Base-by-base conservation (phyloP, 2,329 filamentous ascomycete genomes). In the Fonsecaea monophora region DNA sequence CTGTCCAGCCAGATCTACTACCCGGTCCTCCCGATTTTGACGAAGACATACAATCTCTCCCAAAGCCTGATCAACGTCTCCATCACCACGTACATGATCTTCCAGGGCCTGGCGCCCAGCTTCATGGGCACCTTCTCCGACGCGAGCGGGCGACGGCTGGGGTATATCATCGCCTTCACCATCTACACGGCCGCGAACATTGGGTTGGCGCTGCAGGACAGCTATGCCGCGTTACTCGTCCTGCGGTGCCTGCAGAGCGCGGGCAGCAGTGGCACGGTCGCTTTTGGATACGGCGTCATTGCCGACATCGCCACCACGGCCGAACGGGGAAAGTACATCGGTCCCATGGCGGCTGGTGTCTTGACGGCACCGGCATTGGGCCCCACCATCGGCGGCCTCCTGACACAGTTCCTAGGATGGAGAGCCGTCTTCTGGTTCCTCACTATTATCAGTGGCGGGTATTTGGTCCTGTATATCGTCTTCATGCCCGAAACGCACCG, bases 381-480 rank as follows among this genome's bases (percentile, higher is more conserved):
- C 0, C 84, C 85, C 0, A 78, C 84, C 0, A 79, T 86, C 30
- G 84, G 84, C 0, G 85, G 84, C 7, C 73, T 81, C 0, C 68
- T 86, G 0, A 77, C 80, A 0, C 79, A 82, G 56, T 78, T 78
- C 48, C 70, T 85, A 0, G 84, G 83, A 0, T 86, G 84, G 84
- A 75, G 79, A 45, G 77, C 78, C 1, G 80, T 86, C 6, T 87
- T 86, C 68, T 86, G 83, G 83, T 84, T 85, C 65, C 76, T 87
- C 4, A 75, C 81, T 35, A 84, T 86, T 21, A 76, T 82, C 58
- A 75, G 79, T 0, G 80, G 76, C 0, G 73, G 73, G 1, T 71
- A 75, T 25, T 68, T 73, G 25, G 15, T 74, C 2, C 68, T 68
- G 0, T 57, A 76, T 1, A 12, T 74, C 5, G 15, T 76, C 1